Base-by-base conservation (phyloP, 2,329 filamentous ascomycete species). In the Diaporthe capsici region DNA sequence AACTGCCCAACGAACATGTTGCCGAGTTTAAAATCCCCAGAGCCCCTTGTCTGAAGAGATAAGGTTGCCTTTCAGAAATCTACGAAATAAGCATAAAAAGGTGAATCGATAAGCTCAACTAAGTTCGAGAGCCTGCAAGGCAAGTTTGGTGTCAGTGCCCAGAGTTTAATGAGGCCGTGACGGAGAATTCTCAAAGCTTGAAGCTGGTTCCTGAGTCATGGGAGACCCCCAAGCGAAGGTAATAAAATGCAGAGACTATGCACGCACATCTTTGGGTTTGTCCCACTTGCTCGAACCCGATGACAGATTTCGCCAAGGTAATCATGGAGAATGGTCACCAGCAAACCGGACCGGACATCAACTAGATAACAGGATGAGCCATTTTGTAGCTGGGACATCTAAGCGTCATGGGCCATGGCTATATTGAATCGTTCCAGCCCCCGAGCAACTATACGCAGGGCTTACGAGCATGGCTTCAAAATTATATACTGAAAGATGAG, bases 11-110 rank as follows among this genome's bases (percentile, higher is more conserved):
- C 47, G 28, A 39, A 25, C 63, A 31, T 68, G 47, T 25, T 68
- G 13, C 8, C 1, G 31, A 68, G 47, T 28, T 4, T 53, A 68
- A 53, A 53, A 17, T 3, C 15, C 7, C 44, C 8, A 8, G 65
- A 39, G 8, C 4, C 3, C 8, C 12, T 13, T 25, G 20, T 13
- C 17, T 9, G 22, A 8, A 28, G 9, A 22, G 28, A 20, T 37
- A 25, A 37, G 47, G n/a, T n/a, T 39, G 47, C 31, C 28, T 9
- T 37, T 22, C 28, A 13, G 4, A n/a, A 68, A 55, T 37, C 47
- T 68, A 37, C 34, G 31, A 68, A 53, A 39, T 68, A 53, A 68
- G 65, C 65, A 39, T 53, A 68, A 68, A 68, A 9, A n/a, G 12
- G 10, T 37, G 31, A 39, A 12, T 12, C 17, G 22, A 39, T 39